A percentile compares a stretch with the other conserved stretches of the same genome.
Conservation (phyloP, 1,284 basidiomycete genomes). For the Fomes fomentarius region DNA sequence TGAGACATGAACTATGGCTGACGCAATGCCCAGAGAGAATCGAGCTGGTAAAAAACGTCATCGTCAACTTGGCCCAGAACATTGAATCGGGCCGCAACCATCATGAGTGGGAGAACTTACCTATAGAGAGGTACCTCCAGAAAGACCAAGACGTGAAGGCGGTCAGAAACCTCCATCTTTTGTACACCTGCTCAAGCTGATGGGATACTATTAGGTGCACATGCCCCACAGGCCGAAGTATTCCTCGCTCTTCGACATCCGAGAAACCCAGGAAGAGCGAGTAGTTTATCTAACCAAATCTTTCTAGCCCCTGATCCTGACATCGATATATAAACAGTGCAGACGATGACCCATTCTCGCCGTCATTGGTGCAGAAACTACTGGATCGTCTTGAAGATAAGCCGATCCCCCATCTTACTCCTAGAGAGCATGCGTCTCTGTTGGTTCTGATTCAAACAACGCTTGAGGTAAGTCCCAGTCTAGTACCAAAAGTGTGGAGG, state of each 20-base stretch:
- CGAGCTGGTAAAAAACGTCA: constrained; percentile 81
- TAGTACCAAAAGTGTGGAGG: neutral
- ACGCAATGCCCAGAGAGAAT: constrained; percentile 64
- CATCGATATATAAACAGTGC: constrained; percentile 18
- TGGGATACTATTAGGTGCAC: constrained; percentile 11
- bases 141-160: constrained; percentile 33
- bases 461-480: constrained; percentile 66
- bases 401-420: constrained; percentile 71
- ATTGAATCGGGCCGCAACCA: constrained; percentile 35
- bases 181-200: neutral
- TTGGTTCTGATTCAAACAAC: constrained; percentile 84
- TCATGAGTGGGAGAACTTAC: constrained; percentile 48
- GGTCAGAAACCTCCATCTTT: no score
- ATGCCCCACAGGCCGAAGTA: constrained; percentile 39
- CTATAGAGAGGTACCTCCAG: constrained; percentile 58
- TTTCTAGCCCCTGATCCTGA: no score
- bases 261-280: constrained; percentile 44
- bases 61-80: constrained; percentile 63
- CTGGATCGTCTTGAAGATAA: constrained; percentile 65
- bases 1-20: neutral
- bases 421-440: constrained; percentile 80
- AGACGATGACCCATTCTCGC: constrained; percentile 68
- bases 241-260: constrained; percentile 48
- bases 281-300: constrained; percentile 15
- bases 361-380: constrained; percentile 61